Conservation (phyloP, 75 land plant species). For the Larix kaempferi region DNA sequence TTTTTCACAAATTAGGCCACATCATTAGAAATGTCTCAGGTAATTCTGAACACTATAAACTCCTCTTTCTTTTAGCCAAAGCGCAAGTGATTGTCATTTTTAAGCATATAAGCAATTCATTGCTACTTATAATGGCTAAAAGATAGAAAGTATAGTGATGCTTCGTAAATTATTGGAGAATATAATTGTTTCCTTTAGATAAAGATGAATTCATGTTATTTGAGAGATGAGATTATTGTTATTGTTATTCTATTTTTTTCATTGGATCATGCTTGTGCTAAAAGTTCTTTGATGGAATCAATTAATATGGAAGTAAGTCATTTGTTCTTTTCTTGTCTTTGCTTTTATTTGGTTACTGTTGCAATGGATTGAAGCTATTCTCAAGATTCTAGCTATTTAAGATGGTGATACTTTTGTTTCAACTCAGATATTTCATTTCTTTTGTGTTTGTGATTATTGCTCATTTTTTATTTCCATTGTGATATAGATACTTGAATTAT, state of each 20-base stretch:
- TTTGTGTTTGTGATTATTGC: neutral
- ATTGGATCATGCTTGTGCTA: neutral
- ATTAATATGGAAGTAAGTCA: slow-evolving; percentile 74
- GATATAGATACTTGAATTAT: neutral
- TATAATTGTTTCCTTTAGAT: neutral
- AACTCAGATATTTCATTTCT: neutral
- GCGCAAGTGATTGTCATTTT: neutral
- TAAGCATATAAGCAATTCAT: neutral
- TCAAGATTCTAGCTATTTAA: too few relatives aligned
- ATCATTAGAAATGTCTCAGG: slow-evolving; percentile 38
- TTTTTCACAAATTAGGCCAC: slow-evolving; percentile 28
- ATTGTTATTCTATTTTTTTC: slow-evolving; percentile 1
- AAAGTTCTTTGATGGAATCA: slow-evolving; percentile 76
- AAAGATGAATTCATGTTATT: neutral
- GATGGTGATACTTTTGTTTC: neutral
- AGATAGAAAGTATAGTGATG: neutral
- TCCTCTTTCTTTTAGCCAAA: neutral
- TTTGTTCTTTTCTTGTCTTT: neutral
- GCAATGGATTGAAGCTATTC: neutral
- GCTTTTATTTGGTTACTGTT: neutral
- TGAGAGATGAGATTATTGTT: slow-evolving; percentile 6
- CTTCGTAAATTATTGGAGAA: neutral
- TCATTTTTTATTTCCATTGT: neutral
- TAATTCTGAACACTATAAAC: neutral
- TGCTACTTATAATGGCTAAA: neutral